Percentiles rank a stretch among this genome's conserved stretches.
Evolutionary conservation across 1,139 yeast genomes (phyloP).

Genomic region (Suhomyces maxii): DNA sequence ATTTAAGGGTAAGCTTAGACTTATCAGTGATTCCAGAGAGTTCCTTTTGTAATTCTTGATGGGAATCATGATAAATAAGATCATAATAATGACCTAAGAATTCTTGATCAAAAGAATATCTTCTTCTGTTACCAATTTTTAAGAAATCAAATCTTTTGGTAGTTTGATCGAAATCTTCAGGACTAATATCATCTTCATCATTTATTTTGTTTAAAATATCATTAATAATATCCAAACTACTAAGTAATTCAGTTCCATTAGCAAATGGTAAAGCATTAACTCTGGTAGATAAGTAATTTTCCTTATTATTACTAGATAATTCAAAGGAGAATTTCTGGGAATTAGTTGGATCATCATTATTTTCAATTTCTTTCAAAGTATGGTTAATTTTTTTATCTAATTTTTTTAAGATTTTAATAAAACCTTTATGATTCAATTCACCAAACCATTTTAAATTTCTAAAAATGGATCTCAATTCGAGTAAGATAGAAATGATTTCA

Average conservation of each 20-base stretch:
- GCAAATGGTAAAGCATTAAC: conserved; percentile 79
- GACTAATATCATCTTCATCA: conserved; percentile 18
- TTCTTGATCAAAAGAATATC: conserved; percentile 32
- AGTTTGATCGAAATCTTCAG: conserved; percentile 10
- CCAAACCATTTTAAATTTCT: conserved; percentile 92
- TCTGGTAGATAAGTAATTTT: conserved; percentile 65
- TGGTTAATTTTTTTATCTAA: conserved; percentile 71
- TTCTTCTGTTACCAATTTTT: conserved; percentile 18
- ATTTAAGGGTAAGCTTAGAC: conserved; percentile 34
- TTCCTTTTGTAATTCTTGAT: conserved; percentile 39
- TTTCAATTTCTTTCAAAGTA: conserved; percentile 19
- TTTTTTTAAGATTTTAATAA: conserved; percentile 84
- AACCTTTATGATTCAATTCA: conserved; percentile 88
- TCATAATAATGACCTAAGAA: conserved; percentile 26
- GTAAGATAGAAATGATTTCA: conserved; percentile 71
- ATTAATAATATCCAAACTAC: conserved; percentile 57
- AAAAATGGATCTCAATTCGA: conserved; percentile 75
- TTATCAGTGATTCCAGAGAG: conserved; percentile 28
- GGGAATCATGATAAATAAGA: conserved; percentile 48
- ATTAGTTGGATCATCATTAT: conserved; percentile 15
- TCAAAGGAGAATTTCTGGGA: conserved; percentile 12
- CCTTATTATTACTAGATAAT: conserved; percentile 63
- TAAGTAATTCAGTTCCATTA: conserved; percentile 58
- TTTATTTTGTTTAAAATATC: conserved; percentile 46
- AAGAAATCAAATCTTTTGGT: conserved; percentile 14